A percentile compares a stretch with the other conserved stretches of the same genome.
Evolutionary conservation across 352 stramenopile species (phyloP).

Genomic region (Pythium biforme): DNA sequence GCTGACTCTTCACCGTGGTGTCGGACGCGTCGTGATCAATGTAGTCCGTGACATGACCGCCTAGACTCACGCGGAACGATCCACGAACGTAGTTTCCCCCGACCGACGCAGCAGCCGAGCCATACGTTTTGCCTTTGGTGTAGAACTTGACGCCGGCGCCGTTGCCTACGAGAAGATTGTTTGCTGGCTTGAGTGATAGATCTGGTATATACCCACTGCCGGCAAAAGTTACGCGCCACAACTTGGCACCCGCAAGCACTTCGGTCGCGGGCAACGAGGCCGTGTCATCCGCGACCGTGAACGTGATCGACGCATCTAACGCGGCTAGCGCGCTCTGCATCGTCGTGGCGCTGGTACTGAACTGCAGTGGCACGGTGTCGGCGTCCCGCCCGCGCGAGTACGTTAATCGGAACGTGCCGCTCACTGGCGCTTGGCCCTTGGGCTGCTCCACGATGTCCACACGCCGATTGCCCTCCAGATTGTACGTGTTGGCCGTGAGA

Average conservation of each 20-base stretch:
- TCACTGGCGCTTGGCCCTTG: conserved; percentile 87
- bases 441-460: conserved; percentile 78
- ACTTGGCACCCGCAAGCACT: conserved; percentile 39
- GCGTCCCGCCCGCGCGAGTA: conserved; percentile 82
- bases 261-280: conserved; percentile 39
- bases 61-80: conserved; percentile 85
- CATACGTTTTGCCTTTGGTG: conserved; percentile 50
- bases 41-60: conserved; percentile 80
- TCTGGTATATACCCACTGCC: conserved; percentile 90
- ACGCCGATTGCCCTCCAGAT: conserved; percentile 87
- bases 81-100: conserved; percentile 89
- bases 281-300: conserved; percentile 68
- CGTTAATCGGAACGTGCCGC: conserved; percentile 87
- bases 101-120: conserved; percentile 45
- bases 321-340: conserved; percentile 73
- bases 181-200: conserved; percentile 68
- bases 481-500: conserved; percentile 79
- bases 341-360: conserved; percentile 37
- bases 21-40: conserved; percentile 94
- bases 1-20: conserved; percentile 85
- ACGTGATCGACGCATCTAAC: conserved; percentile 79
- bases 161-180: conserved; percentile 86
- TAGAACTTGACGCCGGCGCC: conserved; percentile 83
- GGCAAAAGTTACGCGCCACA: conserved; percentile 91
- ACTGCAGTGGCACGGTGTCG: conserved; percentile 69